Base-by-base conservation (phyloP, 352 stramenopile genomes). In the Phytophthora pini region DNA sequence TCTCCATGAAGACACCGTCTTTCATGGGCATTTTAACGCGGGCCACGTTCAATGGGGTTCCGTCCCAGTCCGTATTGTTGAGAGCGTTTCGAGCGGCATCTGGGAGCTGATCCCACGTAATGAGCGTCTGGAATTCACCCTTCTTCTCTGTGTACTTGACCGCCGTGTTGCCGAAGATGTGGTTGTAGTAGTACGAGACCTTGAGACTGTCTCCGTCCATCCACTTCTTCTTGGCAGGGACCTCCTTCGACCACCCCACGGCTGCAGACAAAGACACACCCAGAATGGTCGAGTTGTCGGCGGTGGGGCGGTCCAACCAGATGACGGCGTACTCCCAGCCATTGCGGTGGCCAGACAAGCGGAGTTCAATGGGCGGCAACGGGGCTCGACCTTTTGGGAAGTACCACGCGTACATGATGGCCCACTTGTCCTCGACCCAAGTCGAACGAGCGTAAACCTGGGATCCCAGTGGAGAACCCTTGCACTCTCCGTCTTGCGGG, bases 241-340 rank as follows among this genome's bases (percentile, higher is more conserved):
- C 32, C 27, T 73, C 51, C 17, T 76, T 69, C 3, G 32, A 40
- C 56, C 65, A 73, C 8, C 68, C 68, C 20, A 70, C 55, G 29
- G 67, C 56, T 1, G 68, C 68, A 50, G 61, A 64, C 20, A 64
- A 29, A 8, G 53, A 69, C 7, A 52, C 36, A 0, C 45, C 61
- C 9, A 58, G 58, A 63, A 76, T 49, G 24, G 47, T 70, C 29
- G 68, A 51, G 29, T 69, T 70, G 5, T 56, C 44, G 1, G 26
- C 17, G 8, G 34, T 56, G 3, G 50, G 52, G 6, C 66, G 67
- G 48, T 71, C 68, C 32, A 82, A 65, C 74, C 74, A 82, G 24
- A 82, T 61, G 15, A 79, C 54, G 10, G 71, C 61, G 48, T 79
- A 76, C 62, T 82, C 74, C 74, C 74, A 82, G 34, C 74, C 63